Percentiles rank a stretch among this genome's conserved stretches.
phyloP scores from a whole-genome alignment of 345 rosid genomes.

The Bretschneidera sinensis region DNA sequence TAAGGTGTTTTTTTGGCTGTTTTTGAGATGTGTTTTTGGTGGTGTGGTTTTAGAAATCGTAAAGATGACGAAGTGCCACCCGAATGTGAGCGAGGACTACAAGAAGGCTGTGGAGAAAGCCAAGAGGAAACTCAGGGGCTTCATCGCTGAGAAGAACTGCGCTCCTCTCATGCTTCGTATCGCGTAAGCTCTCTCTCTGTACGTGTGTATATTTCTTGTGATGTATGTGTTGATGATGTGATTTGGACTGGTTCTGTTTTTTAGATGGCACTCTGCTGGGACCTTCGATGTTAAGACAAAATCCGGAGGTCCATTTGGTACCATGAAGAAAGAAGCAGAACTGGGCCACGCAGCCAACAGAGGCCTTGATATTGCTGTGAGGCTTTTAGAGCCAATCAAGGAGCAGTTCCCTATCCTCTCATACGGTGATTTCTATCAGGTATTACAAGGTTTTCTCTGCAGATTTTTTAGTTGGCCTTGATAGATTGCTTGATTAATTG shows the following conservation, averaged over 20 bases:
- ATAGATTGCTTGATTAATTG: background rate
- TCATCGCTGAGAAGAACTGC: slow-evolving; percentile 86
- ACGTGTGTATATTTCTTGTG: background rate
- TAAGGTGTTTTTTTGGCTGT: background rate
- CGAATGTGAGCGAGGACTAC: slow-evolving; percentile 78
- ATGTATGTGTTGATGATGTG: background rate
- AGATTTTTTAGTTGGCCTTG: background rate
- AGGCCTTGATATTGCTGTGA: slow-evolving; percentile 80
- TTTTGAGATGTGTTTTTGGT: slow-evolving; percentile 3
- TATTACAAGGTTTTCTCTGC: background rate
- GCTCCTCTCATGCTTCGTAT: slow-evolving; percentile 95
- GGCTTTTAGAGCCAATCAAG: slow-evolving; percentile 84
- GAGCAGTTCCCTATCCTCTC: slow-evolving; percentile 68
- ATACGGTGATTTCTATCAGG: slow-evolving; percentile 85
- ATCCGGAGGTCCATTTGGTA: slow-evolving; percentile 95
- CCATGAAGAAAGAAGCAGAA: slow-evolving; percentile 66
- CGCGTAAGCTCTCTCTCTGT: slow-evolving; percentile 45
- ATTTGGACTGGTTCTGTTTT: slow-evolving; percentile 2
- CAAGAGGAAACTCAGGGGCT: slow-evolving; percentile 78
- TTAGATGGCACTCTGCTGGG: slow-evolving; percentile 98
- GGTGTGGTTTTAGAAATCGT: background rate
- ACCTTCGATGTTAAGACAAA: slow-evolving; percentile 73
- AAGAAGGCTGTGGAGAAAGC: slow-evolving; percentile 69
- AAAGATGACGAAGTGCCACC: slow-evolving; percentile 78
- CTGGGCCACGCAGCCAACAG: slow-evolving; percentile 76